A percentile compares a stretch with the other conserved stretches of the same genome.
Conservation (phyloP, 257 asterid species). For the Cordia subcordata region DNA sequence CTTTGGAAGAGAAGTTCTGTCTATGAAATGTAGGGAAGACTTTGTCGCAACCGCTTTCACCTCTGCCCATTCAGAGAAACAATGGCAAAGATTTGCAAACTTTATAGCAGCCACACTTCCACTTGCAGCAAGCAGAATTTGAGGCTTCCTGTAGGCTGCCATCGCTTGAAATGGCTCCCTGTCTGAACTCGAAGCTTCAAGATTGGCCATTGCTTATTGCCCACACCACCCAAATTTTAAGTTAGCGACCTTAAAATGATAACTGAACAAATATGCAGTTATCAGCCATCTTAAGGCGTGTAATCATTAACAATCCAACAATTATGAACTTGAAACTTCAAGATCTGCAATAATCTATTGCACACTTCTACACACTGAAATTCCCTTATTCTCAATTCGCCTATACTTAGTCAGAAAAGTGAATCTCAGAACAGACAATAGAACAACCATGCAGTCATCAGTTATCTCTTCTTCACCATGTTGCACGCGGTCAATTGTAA, state of each 20-base stretch:
- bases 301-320: no score
- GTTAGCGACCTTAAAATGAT: background rate
- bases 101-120: slow-evolving; percentile 93
- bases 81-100: slow-evolving; percentile 74
- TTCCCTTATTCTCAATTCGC: no score
- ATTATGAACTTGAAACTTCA: slow-evolving; percentile 22
- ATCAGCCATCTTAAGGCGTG: no score
- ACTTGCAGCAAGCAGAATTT: slow-evolving; percentile 76
- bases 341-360: slow-evolving; percentile 26
- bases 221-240: no score
- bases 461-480: no score
- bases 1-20: slow-evolving; percentile 55
- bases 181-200: slow-evolving; percentile 24
- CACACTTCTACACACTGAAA: no score
- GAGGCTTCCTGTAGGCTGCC: slow-evolving; percentile 50
- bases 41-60: slow-evolving; percentile 84
- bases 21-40: slow-evolving; percentile 75
- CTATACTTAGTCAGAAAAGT: no score
- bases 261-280: no score
- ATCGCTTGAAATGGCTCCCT: slow-evolving; percentile 26
- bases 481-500: no score
- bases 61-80: slow-evolving; percentile 86
- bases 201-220: slow-evolving; percentile 23
- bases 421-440: no score
- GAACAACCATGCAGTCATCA: no score